Evolutionary conservation across 2,329 filamentous ascomycete species (phyloP).

Genomic region (Cordyceps javanica): DNA sequence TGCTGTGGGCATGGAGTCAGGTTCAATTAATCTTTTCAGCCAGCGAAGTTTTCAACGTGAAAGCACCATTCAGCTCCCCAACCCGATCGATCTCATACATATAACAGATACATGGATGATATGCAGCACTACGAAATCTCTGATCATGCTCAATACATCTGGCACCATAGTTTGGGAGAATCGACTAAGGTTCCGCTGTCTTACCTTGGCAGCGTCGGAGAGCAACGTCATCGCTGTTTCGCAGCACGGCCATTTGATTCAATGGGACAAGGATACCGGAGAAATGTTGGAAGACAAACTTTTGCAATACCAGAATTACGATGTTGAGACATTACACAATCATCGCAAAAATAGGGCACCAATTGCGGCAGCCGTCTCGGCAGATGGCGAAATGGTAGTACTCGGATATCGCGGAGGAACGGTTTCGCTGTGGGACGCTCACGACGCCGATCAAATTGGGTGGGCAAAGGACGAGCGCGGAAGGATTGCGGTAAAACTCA

Average conservation of each 20-base stretch:
- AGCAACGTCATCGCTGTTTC: constrained; percentile 10
- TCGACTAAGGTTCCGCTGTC: constrained; percentile 14
- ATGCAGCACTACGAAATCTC: constrained; percentile 9
- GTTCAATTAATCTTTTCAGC: constrained; percentile 14
- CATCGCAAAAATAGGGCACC: constrained; percentile 11
- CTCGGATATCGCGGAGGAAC: constrained; percentile 17
- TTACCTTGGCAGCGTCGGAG: constrained; percentile 9
- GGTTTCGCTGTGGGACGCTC: constrained; percentile 19
- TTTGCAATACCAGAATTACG: constrained; percentile 9
- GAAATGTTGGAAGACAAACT: constrained; percentile 14
- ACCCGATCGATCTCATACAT: constrained; percentile 15
- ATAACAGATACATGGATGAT: constrained; percentile 6
- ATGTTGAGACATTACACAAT: neutral
- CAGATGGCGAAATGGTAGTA: constrained; percentile 18
- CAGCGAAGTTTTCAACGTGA: constrained; percentile 15
- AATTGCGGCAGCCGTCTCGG: constrained; percentile 14
- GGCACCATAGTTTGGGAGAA: constrained; percentile 15
- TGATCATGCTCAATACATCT: constrained; percentile 14
- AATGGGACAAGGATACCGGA: constrained; percentile 17
- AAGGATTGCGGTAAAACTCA: constrained; percentile 11
- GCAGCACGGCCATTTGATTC: constrained; percentile 14
- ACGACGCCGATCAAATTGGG: constrained; percentile 15
- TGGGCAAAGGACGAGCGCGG: constrained; percentile 18
- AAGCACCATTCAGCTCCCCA: neutral
- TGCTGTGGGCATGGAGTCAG: constrained; percentile 16